Evolutionary conservation across 2,329 filamentous ascomycete genomes (phyloP), one percentile per base, ranked within the genome.

Genomic region (Claviceps sp.): DNA sequence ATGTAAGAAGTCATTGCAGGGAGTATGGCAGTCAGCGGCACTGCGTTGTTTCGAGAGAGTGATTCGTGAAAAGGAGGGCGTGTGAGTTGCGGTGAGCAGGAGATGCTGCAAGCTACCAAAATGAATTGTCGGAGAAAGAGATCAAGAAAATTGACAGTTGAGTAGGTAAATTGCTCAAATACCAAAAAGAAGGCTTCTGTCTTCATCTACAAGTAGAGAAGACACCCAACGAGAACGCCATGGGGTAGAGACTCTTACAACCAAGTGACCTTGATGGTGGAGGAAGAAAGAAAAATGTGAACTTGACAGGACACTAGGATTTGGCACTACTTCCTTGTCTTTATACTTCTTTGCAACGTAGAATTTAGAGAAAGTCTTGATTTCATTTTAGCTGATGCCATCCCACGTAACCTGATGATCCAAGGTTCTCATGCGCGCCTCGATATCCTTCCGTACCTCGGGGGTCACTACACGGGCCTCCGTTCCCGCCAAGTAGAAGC

Each of bases 401-500:
- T 75, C 67, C 70, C 71, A 75, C 3, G 67, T 69, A n/a, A 69
- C 67, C 5, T 55, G 54, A 49, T 67, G 61, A 7, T 69, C 65
- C 5, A 56, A 57, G 13, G 55, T 43, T n/a, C 61, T 56, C 51
- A 73, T 61, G n/a, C 63, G 63, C 7, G 55, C 55, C 46, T 64
- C 60, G 48, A 74, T 58, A 1, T 58, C 58, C 0, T 62, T 59
- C 49, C 65, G 65, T 37, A 62, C 55, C 26, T 62, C 54, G 14
- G 61, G 47, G 14, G 54, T 59, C 52, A 72, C 60, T 13, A 53
- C 59, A 8, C 58, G 60, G n/a, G 57, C 54, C 1, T 55, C 52
- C 38, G 62, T 59, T 14, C 61, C 59, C 11, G 61, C 59, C 30
- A 60, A 56, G 54, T 67, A 70, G 5, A 71, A 59, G 9, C 58